Base-by-base conservation (phyloP, 129 eudicot genomes). In the Artemisia argyi region DNA sequence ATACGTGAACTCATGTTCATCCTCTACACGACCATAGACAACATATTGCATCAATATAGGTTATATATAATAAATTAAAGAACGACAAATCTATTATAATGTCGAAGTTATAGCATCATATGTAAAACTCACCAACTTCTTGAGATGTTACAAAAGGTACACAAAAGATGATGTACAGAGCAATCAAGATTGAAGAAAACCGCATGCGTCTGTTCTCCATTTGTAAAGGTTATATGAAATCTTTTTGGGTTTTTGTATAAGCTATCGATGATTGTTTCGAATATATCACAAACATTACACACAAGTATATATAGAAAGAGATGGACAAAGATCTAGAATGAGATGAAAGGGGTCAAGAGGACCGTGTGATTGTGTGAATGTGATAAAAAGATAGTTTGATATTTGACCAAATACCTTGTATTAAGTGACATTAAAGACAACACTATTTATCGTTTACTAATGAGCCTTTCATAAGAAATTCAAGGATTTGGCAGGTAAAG, bases 1-100 rank as follows among this genome's bases (percentile, higher is more conserved):
- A 14, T 86, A 86, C 14, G 78, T 61, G 75, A 83, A 86, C 57
- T 86, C 92, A 2, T 59, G 74, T 50, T 86, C 88, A 73, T 86
- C 84, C 70, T 81, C 86, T 86, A 82, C 46, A 39, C 46, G 8
- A 39, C 8, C 46, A 39, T 39, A 39, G 8, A 39, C 46, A 39
- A 39, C 10, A 39, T 6, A 39, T 39, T 39, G 0, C 46, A 39
- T 39, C 10, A 39, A 39, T 39, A 39, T 39, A 5, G 46, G 46
- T 39, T 39, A 39, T 7, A 6, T 5, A 39, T 6, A 39, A 39
- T 35, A 5, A 35, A 6, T 39, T 39, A 39, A 7, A 6, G 46
- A 39, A 39, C 7, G 46, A 39, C 8, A 7, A 39, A 39, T 6
- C 8, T 5, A 5, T 35, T 6, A 39, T 39, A 7, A 39, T 39